Evolutionary conservation across 2,329 filamentous ascomycete species (phyloP), one percentile per base, ranked within the genome.

Genomic region (Aureobasidium namibiae): DNA sequence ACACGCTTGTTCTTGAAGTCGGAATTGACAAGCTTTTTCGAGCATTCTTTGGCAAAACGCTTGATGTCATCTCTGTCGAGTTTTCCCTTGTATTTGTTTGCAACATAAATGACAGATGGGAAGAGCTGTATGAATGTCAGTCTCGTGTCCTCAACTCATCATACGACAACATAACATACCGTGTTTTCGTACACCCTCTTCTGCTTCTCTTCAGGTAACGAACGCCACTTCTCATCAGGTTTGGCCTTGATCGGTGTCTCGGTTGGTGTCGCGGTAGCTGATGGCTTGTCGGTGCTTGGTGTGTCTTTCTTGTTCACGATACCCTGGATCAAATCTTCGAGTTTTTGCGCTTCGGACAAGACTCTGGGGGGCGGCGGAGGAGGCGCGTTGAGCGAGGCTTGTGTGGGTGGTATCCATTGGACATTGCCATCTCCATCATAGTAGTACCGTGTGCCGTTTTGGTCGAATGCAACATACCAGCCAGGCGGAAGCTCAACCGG

Each of bases 131-230:
- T 14, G 23, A 23, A 33, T 39, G 29, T 61, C 68, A 63, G 67
- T 46, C 3, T 39, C 10, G 31, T 6, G 7, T 10, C 9, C 13
- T 33, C 42, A 36, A 38, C 34, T 42, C 26, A 8, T 18, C 8
- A 23, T 7, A 23, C 4, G 1, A 14, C 11, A 33, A 1, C 34
- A 39, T 11, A 44, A 77, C 89, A 72, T 80, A 95, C 90, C 54
- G 91, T 95, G 69, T 92, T 92, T 72, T 96, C 92, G 67, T 96
- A 97, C 2, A 96, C 80, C 76, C 90, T 96, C 82, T 91, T 95
- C 74, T 94, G 90, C 74, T 96, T 96, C 64, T 96, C 92, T 65
- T 85, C 71, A 1, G 86, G 78, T 33, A 86, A 71, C 61, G 80
- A 81, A 59, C 83, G 81, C 88, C 88, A 91, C 69, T 87, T 89